phyloP scores from a whole-genome alignment of 1,139 yeast genomes.

The Blastobotrys indianensis region DNA sequence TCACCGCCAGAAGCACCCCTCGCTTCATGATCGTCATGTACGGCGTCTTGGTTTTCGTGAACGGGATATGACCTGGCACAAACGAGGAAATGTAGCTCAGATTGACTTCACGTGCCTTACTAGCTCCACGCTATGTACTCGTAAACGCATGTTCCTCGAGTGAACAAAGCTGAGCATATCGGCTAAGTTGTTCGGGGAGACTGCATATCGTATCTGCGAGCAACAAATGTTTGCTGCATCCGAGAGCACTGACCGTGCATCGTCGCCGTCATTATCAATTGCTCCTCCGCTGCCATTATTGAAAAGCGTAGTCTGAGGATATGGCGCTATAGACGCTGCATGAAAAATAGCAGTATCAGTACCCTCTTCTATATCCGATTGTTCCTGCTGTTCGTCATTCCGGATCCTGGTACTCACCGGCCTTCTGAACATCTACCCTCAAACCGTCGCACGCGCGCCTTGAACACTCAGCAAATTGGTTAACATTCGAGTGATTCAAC shows the following conservation, averaged over 20 bases:
- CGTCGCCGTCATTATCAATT: not conserved
- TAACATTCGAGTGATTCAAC: too few relatives aligned
- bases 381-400: too few relatives aligned
- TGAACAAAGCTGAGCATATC: conserved; percentile 5
- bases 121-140: not conserved
- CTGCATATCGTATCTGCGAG: not conserved
- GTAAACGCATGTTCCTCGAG: conserved; percentile 3
- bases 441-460: too few relatives aligned
- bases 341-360: too few relatives aligned
- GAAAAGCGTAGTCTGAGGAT: too few relatives aligned
- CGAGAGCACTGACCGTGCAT: not conserved
- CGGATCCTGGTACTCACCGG: too few relatives aligned
- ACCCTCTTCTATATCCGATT: too few relatives aligned
- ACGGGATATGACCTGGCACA: conserved; percentile 9
- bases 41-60: conserved; percentile 6
- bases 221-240: conserved; percentile 4
- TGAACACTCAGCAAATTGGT: too few relatives aligned
- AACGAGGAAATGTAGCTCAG: conserved; percentile 1
- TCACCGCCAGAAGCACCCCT: conserved; percentile 1
- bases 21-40: conserved; percentile 3
- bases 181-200: not conserved
- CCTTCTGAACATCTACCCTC: too few relatives aligned
- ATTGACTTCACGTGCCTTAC: not conserved
- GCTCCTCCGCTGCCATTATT: too few relatives aligned
- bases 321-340: too few relatives aligned